Percentiles rank a stretch among this genome's conserved stretches.
These are phyloP conservation scores for Lasiodiplodia hormozganensis DNA, from an alignment of 2,329 filamentous ascomycete species.

Conservation along the genomic window DNA sequence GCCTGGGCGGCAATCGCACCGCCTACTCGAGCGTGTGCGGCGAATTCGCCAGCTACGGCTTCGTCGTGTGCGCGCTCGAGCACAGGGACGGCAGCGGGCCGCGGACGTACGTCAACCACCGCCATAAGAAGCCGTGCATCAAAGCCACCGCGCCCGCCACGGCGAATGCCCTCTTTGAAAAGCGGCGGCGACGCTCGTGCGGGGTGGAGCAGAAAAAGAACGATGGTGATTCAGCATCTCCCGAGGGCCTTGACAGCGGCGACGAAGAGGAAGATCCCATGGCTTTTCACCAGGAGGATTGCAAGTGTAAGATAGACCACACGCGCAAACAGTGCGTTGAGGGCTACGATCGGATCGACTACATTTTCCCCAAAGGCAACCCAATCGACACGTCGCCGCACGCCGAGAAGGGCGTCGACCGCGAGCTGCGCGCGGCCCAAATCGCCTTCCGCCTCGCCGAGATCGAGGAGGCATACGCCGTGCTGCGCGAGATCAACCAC, in stretches of 20 bases:
- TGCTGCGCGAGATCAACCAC: conserved; percentile 62
- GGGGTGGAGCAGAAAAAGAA: background rate
- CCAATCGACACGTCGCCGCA: conserved; percentile 56
- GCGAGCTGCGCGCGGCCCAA: conserved; percentile 65
- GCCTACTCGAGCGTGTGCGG: conserved; percentile 69
- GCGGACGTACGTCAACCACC: conserved; percentile 66
- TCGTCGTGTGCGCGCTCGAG: conserved; percentile 69
- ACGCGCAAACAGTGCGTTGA: conserved; percentile 46
- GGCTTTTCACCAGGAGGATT: conserved; percentile 38
- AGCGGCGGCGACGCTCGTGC: background rate
- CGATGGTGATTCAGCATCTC: background rate
- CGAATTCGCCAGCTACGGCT: conserved; percentile 71
- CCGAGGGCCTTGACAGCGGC: background rate
- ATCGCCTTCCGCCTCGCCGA: conserved; percentile 69
- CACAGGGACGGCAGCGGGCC: conserved; percentile 71
- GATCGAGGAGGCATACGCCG: conserved; percentile 67
- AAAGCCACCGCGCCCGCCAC: background rate
- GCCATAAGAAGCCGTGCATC: conserved; percentile 41
- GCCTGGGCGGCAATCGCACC: conserved; percentile 68
- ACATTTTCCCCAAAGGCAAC: conserved; percentile 66
- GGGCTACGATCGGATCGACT: conserved; percentile 62
- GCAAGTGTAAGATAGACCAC: conserved; percentile 45
- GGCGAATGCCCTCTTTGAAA: background rate
- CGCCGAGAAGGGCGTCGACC: conserved; percentile 67
- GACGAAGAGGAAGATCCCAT: background rate